Conservation (phyloP, 2,329 filamentous ascomycete species). For the Colletotrichum spaethianum region DNA sequence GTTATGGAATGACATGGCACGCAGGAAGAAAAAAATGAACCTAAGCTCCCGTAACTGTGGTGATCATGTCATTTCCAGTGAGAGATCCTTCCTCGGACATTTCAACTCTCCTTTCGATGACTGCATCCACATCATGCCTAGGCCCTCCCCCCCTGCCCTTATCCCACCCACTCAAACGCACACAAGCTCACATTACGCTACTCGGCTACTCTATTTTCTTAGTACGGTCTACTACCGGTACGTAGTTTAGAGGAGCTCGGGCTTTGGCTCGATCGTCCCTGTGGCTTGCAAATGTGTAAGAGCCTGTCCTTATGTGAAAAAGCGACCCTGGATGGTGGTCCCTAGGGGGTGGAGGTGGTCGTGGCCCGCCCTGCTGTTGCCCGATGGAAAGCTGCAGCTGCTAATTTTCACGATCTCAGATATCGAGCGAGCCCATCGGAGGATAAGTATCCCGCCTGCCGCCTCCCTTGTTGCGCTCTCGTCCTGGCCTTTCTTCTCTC, state of each 20-base stretch:
- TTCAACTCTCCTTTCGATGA: constrained; percentile 12
- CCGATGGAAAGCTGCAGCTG: constrained; percentile 21
- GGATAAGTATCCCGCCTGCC: constrained; percentile 19
- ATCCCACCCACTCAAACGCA: constrained; percentile 19
- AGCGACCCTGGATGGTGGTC: constrained; percentile 10
- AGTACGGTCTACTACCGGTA: background rate
- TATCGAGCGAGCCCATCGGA: background rate
- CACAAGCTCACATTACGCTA: constrained; percentile 29
- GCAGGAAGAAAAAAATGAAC: background rate
- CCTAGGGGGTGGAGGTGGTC: too few species aligned
- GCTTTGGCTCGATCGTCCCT: constrained; percentile 17
- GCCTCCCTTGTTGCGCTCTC: background rate
- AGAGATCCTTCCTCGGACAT: constrained; percentile 7
- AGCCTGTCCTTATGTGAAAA: background rate
- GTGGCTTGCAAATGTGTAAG: constrained; percentile 25
- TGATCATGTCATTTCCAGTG: background rate
- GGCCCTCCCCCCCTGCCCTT: background rate
- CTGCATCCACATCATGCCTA: background rate
- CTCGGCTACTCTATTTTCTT: background rate
- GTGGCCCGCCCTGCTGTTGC: constrained; percentile 13
- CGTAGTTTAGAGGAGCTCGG: background rate
- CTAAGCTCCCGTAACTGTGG: constrained; percentile 1
- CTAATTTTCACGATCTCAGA: constrained; percentile 21
- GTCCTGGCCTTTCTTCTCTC: background rate
- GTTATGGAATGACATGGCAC: background rate